A percentile compares a stretch with the other conserved stretches of the same genome.
These are phyloP conservation scores for Musa acuminata DNA, from an alignment of 176 grass and related monocot species.

Conservation along the genomic window DNA sequence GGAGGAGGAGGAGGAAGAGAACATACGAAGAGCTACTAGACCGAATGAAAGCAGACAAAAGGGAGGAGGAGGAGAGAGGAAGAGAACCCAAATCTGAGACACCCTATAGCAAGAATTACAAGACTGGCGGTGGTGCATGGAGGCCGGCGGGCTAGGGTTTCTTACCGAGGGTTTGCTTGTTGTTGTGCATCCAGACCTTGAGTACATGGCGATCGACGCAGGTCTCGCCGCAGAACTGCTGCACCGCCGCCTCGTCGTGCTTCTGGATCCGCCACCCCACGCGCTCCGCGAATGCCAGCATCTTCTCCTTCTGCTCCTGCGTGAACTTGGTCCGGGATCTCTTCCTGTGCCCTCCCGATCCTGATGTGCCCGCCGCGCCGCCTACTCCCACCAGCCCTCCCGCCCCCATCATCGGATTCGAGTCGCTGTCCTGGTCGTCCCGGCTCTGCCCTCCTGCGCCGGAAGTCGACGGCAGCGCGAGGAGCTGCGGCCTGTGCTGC, in stretches of 20 bases:
- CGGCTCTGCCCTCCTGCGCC: conserved; percentile 22
- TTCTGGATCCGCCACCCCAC: conserved; percentile 89
- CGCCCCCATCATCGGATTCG: conserved; percentile 25
- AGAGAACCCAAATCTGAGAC: background rate
- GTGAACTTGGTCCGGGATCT: conserved; percentile 39
- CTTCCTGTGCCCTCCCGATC: conserved; percentile 22
- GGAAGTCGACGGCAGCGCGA: conserved; percentile 46
- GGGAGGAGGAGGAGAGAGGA: no score
- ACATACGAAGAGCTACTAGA: no score
- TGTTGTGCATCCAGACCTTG: conserved; percentile 96
- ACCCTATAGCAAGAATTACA: background rate
- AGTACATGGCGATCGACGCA: conserved; percentile 70
- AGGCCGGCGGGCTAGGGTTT: background rate
- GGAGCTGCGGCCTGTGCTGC: background rate
- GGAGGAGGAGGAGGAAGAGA: no score
- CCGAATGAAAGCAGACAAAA: no score
- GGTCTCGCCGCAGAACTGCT: conserved; percentile 76
- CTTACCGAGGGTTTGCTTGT: conserved; percentile 59
- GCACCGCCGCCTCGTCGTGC: conserved; percentile 76
- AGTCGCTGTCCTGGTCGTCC: conserved; percentile 37
- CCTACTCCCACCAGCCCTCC: background rate
- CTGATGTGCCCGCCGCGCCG: conserved; percentile 13
- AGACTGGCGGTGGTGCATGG: background rate
- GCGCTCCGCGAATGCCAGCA: conserved; percentile 77
- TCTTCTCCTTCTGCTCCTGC: conserved; percentile 57